phyloP scores from a whole-genome alignment of 1,139 yeast genomes.

The Hyphopichia pseudoburtonii region DNA sequence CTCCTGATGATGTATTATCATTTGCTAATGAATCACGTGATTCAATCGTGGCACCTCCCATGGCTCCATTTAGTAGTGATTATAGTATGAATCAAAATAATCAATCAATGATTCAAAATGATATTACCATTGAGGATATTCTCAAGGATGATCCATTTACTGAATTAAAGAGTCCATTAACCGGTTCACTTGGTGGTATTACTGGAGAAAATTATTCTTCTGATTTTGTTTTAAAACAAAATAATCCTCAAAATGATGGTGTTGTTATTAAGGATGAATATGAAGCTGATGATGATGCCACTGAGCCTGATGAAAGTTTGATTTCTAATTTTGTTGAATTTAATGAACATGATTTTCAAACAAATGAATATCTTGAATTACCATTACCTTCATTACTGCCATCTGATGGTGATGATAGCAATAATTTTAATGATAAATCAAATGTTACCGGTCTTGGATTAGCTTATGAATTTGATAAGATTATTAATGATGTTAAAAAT shows the following conservation, averaged over 20 bases:
- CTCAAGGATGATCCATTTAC: conserved; percentile 23
- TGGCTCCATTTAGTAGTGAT: neutral
- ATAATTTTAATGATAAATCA: neutral
- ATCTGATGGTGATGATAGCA: neutral
- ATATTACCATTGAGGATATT: conserved; percentile 23
- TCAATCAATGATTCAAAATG: neutral
- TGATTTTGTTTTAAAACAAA: conserved; percentile 6
- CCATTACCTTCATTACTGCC: neutral
- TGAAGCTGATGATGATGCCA: conserved; percentile 9
- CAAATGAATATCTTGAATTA: neutral
- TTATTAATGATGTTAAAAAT: neutral
- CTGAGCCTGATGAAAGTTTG: conserved; percentile 7
- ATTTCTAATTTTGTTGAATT: conserved; percentile 6
- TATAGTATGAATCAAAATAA: neutral
- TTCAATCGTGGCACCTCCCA: neutral
- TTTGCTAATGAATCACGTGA: conserved; percentile 3
- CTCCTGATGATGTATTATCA: conserved; percentile 2
- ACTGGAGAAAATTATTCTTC: neutral
- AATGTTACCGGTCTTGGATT: conserved; percentile 2
- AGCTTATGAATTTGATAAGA: conserved; percentile 1
- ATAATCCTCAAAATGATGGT: conserved; percentile 2
- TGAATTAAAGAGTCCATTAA: conserved; percentile 8
- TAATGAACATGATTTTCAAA: neutral
- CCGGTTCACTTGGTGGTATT: conserved; percentile 3
- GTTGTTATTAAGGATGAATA: conserved; percentile 6